Evolutionary conservation across 139 green algal genomes (phyloP).

Genomic region (Chlamydomonas eustigma): DNA sequence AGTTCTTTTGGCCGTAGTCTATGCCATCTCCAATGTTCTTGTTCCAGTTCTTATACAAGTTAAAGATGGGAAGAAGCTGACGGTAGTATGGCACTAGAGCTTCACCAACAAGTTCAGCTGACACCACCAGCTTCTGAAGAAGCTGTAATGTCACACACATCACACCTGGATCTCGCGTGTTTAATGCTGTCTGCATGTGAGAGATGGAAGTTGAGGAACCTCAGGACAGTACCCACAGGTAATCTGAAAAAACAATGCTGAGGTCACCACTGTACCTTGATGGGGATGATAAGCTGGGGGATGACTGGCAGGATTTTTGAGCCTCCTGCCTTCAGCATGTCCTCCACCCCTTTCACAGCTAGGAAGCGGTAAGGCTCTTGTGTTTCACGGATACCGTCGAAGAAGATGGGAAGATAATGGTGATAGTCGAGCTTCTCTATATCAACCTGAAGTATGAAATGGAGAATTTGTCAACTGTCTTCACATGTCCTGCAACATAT

Average conservation of each 20-base stretch:
- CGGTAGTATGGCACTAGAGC: constrained; percentile 87
- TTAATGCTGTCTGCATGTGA: constrained; percentile 64
- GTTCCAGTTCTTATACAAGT: constrained; percentile 79
- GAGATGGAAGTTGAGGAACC: background rate
- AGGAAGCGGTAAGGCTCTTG: constrained; percentile 86
- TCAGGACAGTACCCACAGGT: background rate
- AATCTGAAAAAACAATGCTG: background rate
- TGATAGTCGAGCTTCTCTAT: constrained; percentile 80
- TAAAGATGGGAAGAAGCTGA: constrained; percentile 82
- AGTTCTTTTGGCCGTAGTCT: constrained; percentile 76
- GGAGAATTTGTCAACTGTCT: too few species aligned
- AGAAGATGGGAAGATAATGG: constrained; percentile 89
- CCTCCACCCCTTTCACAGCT: constrained; percentile 73
- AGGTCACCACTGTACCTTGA: constrained; percentile 53
- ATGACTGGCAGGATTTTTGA: constrained; percentile 79
- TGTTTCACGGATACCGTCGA: constrained; percentile 82
- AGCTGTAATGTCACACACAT: constrained; percentile 80
- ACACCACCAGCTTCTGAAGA: constrained; percentile 69
- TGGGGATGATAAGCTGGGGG: constrained; percentile 85
- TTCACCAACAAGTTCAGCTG: constrained; percentile 66
- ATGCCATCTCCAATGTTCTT: constrained; percentile 79
- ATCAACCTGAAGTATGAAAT: constrained; percentile 50
- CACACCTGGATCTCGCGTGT: constrained; percentile 64
- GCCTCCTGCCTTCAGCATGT: constrained; percentile 68
- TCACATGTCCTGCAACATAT: too few species aligned